Base-by-base conservation (phyloP, 495 filamentous ascomycete genomes). In the Sporormia fimetaria region DNA sequence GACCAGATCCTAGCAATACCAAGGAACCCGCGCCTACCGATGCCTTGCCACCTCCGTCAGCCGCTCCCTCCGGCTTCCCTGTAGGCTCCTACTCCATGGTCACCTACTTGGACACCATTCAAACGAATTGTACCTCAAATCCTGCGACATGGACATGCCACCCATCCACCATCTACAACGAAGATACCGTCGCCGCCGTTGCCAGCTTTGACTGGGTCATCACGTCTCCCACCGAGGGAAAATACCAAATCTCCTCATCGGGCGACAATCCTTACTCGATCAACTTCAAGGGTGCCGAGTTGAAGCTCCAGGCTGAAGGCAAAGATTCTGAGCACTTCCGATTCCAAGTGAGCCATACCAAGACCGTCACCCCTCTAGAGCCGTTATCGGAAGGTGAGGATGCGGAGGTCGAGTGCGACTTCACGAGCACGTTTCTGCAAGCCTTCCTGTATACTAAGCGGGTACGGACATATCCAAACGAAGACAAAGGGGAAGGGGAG, bases 151-250 rank as follows among this genome's bases (percentile, higher is more conserved):
- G 70, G 67, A 53, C 52, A n/a, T 78, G 75, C 56, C 71, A 63
- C 49, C 72, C 74, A 14, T 71, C 65, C 42, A 44, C 57, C 3
- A 63, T 57, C 21, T 76, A 67, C 54, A 51, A 55, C 31, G 33
- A 48, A 12, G 49, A 57, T 10, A 54, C 63, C 5, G 42, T 49
- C 3, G 50, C 49, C 29, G 44, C 52, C 22, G 21, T 53, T 7
- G 65, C 71, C 1, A 67, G 60, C 31, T 79, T 76, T 58, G 63
- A 68, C 53, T 78, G 74, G 74, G 64, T 70, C 41, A 74, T 78
- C 43, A 39, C 40, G 36, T 46, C 59, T 11, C 32, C 50, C 3
- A 30, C 30, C 3, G 7, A 17, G n/a, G 36, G 40, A 11, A 27
- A 11, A 6, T 67, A 61, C 53, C 40, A 48, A 27, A 70, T 71